These are phyloP conservation scores for Pythium scleroteichum DNA, from an alignment of 352 stramenopile species.

Conservation along the genomic window DNA sequence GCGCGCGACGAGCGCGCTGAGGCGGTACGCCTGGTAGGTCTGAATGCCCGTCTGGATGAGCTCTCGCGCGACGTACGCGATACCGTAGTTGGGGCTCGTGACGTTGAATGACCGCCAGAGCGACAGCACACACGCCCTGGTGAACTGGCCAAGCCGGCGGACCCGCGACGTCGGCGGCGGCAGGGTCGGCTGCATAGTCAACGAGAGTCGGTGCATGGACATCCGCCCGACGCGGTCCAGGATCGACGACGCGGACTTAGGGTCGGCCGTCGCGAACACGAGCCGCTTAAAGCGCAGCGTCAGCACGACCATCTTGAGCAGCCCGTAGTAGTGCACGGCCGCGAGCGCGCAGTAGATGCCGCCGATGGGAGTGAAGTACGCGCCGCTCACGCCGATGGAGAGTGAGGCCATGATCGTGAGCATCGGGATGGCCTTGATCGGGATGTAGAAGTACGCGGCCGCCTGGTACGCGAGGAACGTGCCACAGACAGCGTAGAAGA, in stretches of 20 bases:
- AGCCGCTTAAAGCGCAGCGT: too few species aligned
- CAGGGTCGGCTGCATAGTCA: not conserved
- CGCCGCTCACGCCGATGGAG: not conserved
- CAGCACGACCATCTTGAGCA: not conserved
- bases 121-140: not conserved
- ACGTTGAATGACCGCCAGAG: conserved; percentile 13
- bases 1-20: conserved; percentile 15
- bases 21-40: conserved; percentile 26
- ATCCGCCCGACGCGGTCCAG: too few species aligned
- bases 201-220: too few species aligned
- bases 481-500: conserved; percentile 3
- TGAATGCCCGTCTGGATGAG: conserved; percentile 24
- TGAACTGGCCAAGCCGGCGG: not conserved
- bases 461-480: not conserved
- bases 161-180: not conserved
- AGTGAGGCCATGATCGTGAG: conserved; percentile 8
- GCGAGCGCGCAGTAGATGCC: conserved; percentile 7
- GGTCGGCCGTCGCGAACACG: too few species aligned
- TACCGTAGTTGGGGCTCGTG: conserved; percentile 14
- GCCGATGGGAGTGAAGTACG: not conserved
- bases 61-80: conserved; percentile 22
- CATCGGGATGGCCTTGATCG: not conserved
- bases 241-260: too few species aligned
- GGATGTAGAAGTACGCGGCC: conserved; percentile 10
- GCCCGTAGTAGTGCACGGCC: not conserved